Conservation (phyloP, 2,329 filamentous ascomycete species). For the Thelonectria discophora region DNA sequence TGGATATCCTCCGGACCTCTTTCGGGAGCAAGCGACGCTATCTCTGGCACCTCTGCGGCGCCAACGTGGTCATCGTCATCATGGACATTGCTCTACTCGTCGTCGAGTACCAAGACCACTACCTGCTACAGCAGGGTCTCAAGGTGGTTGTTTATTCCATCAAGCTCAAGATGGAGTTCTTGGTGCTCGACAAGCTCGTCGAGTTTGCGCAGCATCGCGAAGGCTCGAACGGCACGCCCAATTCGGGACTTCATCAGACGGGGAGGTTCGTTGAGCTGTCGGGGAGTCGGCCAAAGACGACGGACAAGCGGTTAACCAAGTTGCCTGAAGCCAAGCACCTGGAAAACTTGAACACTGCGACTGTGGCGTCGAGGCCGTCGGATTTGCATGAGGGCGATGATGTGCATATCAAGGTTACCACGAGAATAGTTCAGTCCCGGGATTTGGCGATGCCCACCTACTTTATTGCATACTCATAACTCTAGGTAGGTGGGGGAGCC, state of each 20-base stretch:
- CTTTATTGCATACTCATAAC: too few species aligned
- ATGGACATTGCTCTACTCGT: conserved; percentile 31
- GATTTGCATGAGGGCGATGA: background rate
- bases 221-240: background rate
- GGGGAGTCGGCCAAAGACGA: background rate
- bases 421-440: too few species aligned
- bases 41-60: conserved; percentile 28
- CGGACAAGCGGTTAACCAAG: background rate
- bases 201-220: conserved; percentile 43
- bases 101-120: conserved; percentile 24
- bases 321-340: conserved; percentile 6
- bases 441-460: too few species aligned
- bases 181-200: conserved; percentile 48
- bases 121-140: conserved; percentile 20
- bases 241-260: conserved; percentile 3
- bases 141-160: conserved; percentile 27
- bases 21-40: background rate
- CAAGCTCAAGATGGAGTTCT: conserved; percentile 50
- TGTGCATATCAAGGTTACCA: conserved; percentile 27
- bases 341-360: background rate
- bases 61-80: conserved; percentile 28
- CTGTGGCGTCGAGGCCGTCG: background rate
- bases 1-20: conserved; percentile 20
- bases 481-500: too few species aligned
- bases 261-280: conserved; percentile 22